Evolutionary conservation across 1,284 basidiomycete species (phyloP).

Genomic region (Hemileia vastatrix): DNA sequence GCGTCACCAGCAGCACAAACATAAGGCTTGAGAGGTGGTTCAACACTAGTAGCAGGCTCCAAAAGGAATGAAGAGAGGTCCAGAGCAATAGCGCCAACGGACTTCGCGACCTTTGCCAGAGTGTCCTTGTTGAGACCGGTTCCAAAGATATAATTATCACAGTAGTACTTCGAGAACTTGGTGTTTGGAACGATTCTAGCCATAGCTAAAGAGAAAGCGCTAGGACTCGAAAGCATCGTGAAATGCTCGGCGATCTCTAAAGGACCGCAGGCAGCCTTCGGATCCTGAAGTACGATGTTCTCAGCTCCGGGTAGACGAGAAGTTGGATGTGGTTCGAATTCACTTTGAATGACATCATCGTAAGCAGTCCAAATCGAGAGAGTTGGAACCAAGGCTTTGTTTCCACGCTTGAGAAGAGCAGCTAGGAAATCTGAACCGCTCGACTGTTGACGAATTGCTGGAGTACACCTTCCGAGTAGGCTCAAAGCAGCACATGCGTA

Average conservation of each 20-base stretch:
- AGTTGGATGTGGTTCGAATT: constrained; percentile 23
- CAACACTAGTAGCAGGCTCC: background rate
- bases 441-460: constrained; percentile 41
- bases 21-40: constrained; percentile 24
- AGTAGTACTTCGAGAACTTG: constrained; percentile 1
- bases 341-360: constrained; percentile 41
- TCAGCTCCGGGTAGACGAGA: constrained; percentile 24
- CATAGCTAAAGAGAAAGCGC: background rate
- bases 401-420: constrained; percentile 32
- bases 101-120: background rate
- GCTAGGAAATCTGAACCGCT: constrained; percentile 34
- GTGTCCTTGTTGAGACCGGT: no score
- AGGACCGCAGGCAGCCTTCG: constrained; percentile 26
- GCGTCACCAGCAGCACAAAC: constrained; percentile 24
- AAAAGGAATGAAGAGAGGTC: background rate
- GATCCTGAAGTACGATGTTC: constrained; percentile 24
- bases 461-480: constrained; percentile 25
- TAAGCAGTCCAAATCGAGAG: constrained; percentile 19
- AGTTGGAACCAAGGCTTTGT: constrained; percentile 37
- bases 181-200: no score
- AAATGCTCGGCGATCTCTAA: constrained; percentile 26
- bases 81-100: background rate
- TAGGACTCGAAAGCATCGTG: constrained; percentile 22
- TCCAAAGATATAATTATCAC: background rate
- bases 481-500: constrained; percentile 25